Conservation (phyloP, 75 land plant genomes). For the Azolla pinnata region DNA sequence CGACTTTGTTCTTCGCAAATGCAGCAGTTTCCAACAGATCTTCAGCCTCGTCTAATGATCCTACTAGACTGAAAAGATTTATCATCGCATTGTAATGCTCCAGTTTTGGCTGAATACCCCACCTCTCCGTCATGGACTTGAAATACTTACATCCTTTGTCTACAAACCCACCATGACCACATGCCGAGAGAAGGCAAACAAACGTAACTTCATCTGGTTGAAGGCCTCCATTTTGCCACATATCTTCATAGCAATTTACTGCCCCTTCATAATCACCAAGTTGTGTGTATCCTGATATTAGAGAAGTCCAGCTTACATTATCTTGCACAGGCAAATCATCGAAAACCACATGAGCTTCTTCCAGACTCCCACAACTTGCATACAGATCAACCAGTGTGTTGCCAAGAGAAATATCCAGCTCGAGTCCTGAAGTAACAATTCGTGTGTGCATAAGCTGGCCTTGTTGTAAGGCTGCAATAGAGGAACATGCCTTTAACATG, state of each 20-base stretch:
- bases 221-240: constrained; percentile 15
- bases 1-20: constrained; percentile 3
- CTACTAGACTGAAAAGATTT: constrained; percentile 22
- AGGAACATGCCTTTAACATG: constrained; percentile 6
- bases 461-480: constrained; percentile 5
- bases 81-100: constrained; percentile 26
- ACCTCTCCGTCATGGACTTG: constrained; percentile 8
- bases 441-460: constrained; percentile 14
- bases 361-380: constrained; percentile 9
- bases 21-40: constrained; percentile 7
- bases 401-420: not conserved
- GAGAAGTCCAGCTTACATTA: constrained; percentile 20
- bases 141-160: constrained; percentile 9
- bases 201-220: constrained; percentile 15
- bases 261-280: constrained; percentile 21
- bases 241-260: constrained; percentile 30
- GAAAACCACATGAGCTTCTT: constrained; percentile 10
- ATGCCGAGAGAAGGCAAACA: constrained; percentile 14
- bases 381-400: constrained; percentile 32
- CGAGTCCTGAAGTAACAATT: constrained; percentile 13
- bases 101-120: constrained; percentile 8
- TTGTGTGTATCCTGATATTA: constrained; percentile 25
- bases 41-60: constrained; percentile 15
- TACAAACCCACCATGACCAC: constrained; percentile 14
- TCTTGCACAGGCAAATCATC: constrained; percentile 13